phyloP scores from a whole-genome alignment of 352 stramenopile genomes.

The Pythium dissotocum region DNA sequence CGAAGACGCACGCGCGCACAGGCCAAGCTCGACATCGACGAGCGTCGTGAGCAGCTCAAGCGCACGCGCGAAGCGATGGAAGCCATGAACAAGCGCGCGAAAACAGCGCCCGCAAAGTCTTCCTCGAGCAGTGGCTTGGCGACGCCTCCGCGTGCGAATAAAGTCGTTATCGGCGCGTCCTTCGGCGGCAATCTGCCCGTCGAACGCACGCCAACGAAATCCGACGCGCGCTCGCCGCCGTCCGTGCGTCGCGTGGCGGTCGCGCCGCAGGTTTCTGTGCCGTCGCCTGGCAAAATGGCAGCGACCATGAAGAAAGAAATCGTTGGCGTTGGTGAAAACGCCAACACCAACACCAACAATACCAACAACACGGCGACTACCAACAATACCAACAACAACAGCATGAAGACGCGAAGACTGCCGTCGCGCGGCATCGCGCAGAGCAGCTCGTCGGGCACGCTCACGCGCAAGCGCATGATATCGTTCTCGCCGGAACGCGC shows the following conservation, averaged over 20 bases:
- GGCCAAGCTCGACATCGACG: conserved; percentile 31
- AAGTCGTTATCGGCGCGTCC: conserved; percentile 31
- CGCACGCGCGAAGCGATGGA: conserved; percentile 29
- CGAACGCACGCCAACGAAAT: conserved; percentile 54
- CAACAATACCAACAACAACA: background rate
- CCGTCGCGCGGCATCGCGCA: conserved; percentile 60
- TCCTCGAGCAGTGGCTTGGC: background rate
- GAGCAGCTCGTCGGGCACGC: conserved; percentile 67
- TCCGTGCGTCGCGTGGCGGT: conserved; percentile 11
- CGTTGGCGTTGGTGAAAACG: background rate
- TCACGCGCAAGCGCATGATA: conserved; percentile 80
- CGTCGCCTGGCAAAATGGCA: conserved; percentile 33
- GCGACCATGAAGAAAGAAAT: background rate
- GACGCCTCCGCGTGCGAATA: background rate
- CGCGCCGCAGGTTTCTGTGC: conserved; percentile 25
- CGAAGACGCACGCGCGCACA: conserved; percentile 36
- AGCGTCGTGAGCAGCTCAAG: conserved; percentile 35
- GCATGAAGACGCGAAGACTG: conserved; percentile 1
- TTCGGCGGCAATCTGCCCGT: conserved; percentile 30
- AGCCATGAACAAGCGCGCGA: conserved; percentile 17
- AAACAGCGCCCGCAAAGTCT: conserved; percentile 12
- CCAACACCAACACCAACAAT: background rate
- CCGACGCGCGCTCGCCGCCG: conserved; percentile 29
- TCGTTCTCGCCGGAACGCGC: conserved; percentile 74
- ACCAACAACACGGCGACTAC: too few relatives aligned